These are phyloP conservation scores for Fusarium bulbicola DNA, from an alignment of 2,329 filamentous ascomycete species.

Conservation along the genomic window DNA sequence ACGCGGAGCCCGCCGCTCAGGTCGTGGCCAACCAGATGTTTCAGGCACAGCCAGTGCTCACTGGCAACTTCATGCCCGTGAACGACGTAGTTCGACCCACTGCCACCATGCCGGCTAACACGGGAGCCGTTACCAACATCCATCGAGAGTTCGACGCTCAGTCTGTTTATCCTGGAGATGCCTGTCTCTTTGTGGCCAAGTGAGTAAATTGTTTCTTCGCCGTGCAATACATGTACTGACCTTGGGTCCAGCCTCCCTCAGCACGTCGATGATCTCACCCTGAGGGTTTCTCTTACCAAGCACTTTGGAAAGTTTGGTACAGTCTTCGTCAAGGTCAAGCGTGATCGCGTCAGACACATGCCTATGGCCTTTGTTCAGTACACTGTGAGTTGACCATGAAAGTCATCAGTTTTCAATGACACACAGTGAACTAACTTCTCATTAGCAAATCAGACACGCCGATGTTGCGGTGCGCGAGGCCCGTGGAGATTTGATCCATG, in stretches of 20 bases:
- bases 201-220: slow-evolving; percentile 50
- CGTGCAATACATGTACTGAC: background rate
- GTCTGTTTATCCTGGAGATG: slow-evolving; percentile 60
- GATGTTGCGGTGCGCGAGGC: slow-evolving; percentile 57
- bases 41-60: background rate
- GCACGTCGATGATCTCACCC: slow-evolving; percentile 56
- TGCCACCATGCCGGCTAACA: background rate
- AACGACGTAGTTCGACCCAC: background rate
- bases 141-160: slow-evolving; percentile 56
- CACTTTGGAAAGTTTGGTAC: slow-evolving; percentile 64
- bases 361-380: slow-evolving; percentile 73
- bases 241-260: slow-evolving; percentile 59
- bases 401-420: background rate
- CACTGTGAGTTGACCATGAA: slow-evolving; percentile 56
- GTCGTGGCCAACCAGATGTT: background rate
- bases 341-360: slow-evolving; percentile 62
- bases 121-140: background rate
- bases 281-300: slow-evolving; percentile 62
- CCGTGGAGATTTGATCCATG: slow-evolving; percentile 59
- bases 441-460: slow-evolving; percentile 59
- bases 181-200: slow-evolving; percentile 74
- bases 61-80: background rate
- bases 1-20: background rate
- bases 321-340: slow-evolving; percentile 71
- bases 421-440: slow-evolving; percentile 35